phyloP scores from a whole-genome alignment of 345 rosid genomes.

The Capsella bursapastoris region DNA sequence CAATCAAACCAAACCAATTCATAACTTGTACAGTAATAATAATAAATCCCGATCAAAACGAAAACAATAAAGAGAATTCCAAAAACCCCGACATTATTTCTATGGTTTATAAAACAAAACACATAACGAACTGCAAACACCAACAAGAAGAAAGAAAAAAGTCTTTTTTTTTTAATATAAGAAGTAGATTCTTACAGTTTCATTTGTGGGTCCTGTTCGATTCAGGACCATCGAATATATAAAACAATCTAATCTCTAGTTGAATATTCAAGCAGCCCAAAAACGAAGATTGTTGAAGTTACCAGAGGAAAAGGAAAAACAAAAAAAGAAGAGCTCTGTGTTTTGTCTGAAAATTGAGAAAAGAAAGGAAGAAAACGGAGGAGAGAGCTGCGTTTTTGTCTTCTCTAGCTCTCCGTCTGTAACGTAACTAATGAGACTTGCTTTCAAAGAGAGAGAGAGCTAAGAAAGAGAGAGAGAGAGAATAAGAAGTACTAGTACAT shows the following conservation, averaged over 20 bases:
- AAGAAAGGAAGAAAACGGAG: not conserved
- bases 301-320: not conserved
- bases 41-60: not conserved
- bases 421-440: not conserved
- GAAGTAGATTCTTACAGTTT: not conserved
- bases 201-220: conserved; percentile 37
- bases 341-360: conserved; percentile 14
- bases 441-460: too few species aligned
- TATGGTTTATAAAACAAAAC: conserved; percentile 14
- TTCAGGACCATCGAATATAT: conserved; percentile 32
- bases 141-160: not conserved
- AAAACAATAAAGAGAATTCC: not conserved
- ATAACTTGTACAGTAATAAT: not conserved
- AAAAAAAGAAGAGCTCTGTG: too few species aligned
- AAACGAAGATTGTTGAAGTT: conserved; percentile 20
- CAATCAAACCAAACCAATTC: conserved; percentile 17
- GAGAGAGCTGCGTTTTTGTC: conserved; percentile 1
- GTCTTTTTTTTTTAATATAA: not conserved
- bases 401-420: conserved; percentile 24
- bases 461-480: not conserved
- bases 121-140: not conserved
- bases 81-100: not conserved
- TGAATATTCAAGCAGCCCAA: conserved; percentile 5
- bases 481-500: not conserved
- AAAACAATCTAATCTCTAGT: not conserved